Conservation (phyloP, 2,329 filamentous ascomycete genomes). For the Xylaria sp. region DNA sequence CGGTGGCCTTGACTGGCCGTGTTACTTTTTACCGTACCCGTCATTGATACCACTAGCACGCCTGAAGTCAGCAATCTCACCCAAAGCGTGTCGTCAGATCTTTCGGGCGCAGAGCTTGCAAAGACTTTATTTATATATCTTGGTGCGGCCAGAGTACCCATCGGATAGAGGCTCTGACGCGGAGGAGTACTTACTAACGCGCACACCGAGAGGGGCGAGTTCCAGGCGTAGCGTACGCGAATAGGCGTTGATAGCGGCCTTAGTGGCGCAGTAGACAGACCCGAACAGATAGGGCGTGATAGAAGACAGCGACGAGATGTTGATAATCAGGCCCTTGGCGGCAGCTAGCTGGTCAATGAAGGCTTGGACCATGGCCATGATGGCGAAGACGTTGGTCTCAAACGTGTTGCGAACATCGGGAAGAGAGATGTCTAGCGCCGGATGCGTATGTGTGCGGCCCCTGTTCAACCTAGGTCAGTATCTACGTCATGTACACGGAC, state of each 20-base stretch:
- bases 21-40: slow-evolving; percentile 59
- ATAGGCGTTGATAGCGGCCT: slow-evolving; percentile 59
- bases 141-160: no score
- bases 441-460: slow-evolving; percentile 57
- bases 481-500: not conserved
- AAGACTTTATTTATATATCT: no score
- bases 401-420: slow-evolving; percentile 60
- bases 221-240: slow-evolving; percentile 60
- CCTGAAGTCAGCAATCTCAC: not conserved
- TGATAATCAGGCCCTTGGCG: slow-evolving; percentile 58
- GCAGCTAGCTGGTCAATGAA: slow-evolving; percentile 57
- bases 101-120: no score
- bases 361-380: slow-evolving; percentile 60
- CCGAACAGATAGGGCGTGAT: slow-evolving; percentile 60
- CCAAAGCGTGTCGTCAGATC: no score
- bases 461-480: slow-evolving; percentile 40
- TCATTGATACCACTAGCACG: slow-evolving; percentile 54
- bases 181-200: slow-evolving; percentile 47
- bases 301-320: slow-evolving; percentile 59
- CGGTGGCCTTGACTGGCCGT: slow-evolving; percentile 52
- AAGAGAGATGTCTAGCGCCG: slow-evolving; percentile 58
- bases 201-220: slow-evolving; percentile 58
- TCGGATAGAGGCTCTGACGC: not conserved
- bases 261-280: slow-evolving; percentile 60
- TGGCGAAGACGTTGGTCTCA: slow-evolving; percentile 63